Evolutionary conservation across 2,329 filamentous ascomycete genomes (phyloP), one percentile per base, ranked within the genome.

Genomic region (Phoma sp.): DNA sequence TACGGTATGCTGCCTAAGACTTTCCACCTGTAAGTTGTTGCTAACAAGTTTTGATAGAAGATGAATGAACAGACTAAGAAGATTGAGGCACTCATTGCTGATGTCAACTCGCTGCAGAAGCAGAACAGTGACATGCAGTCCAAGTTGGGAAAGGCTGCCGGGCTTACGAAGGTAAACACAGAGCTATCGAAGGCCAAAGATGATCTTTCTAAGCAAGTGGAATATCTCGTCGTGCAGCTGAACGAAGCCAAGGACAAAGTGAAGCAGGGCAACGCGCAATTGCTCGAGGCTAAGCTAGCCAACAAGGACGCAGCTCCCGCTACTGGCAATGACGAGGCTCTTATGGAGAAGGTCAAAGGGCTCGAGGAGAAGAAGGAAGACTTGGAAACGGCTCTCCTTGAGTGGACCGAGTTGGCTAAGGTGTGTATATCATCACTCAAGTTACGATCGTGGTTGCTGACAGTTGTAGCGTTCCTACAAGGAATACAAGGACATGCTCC

Each of bases 371-470:
- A 61, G 51, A 61, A 63, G 10, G 15, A 17, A 6, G 35, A 35
- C 7, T 54, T 61, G 15, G 54, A 70, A 45, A 29, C 2, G 2
- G 36, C 50, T 25, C 29, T 64, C 2, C 29, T 53, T 7, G 61
- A 65, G 40, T 72, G 69, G 69, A 62, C 49, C 8, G 45, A 63
- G 10, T 40, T 72, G 0, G 69, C 65, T 7, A 64, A 63, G 41
- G 65, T 69, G 52, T 33, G 55, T 29, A n/a, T 9, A 5, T 21
- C n/a, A 13, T 25, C 9, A 6, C 9, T 5, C 33, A 7, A 8
- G 17, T 25, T 38, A 29, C n/a, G 33, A 13, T 2, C 29, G 32
- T 6, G 10, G 22, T 39, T 10, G 39, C 57, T 62, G 35, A 63
- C 44, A 6, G n/a, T 19, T 22, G 19, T 36, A 70, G 70, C 56